A percentile compares a stretch with the other conserved stretches of the same genome.
phyloP scores from a whole-genome alignment of 148 eudicot genomes.

The Bassia scoparia region DNA sequence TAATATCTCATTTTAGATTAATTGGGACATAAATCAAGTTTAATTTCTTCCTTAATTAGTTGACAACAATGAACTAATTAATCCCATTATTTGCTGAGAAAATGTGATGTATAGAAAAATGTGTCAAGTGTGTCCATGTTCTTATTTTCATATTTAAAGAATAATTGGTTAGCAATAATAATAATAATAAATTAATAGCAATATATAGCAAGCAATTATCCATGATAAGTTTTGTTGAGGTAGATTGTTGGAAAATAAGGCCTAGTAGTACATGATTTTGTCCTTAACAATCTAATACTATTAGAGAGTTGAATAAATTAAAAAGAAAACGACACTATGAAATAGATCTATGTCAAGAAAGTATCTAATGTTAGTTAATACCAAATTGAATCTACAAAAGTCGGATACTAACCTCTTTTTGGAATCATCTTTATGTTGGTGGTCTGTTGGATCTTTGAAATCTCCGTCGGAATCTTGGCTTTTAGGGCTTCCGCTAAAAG shows the following conservation, averaged over 20 bases:
- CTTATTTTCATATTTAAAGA: neutral
- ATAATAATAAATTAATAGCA: neutral
- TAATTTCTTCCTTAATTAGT: too few species aligned
- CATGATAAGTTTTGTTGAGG: neutral
- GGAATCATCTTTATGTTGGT: slow-evolving; percentile 9
- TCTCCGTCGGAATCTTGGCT: slow-evolving; percentile 28
- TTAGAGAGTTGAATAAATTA: neutral
- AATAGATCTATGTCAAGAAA: neutral
- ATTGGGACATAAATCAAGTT: too few species aligned
- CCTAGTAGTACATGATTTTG: neutral
- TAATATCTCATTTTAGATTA: neutral
- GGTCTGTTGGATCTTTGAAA: slow-evolving; percentile 20
- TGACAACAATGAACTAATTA: too few species aligned
- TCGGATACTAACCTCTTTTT: slow-evolving; percentile 16
- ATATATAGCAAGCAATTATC: neutral
- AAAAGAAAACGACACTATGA: neutral
- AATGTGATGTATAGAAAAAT: neutral
- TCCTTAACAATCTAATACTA: neutral
- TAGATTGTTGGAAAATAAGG: neutral
- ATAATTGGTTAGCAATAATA: neutral
- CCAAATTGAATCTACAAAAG: neutral
- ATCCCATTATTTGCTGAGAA: too few species aligned
- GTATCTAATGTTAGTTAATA: neutral
- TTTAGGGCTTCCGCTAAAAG: slow-evolving; percentile 30
- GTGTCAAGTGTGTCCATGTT: too few species aligned